Base-by-base conservation (phyloP, 2,329 filamentous ascomycete genomes). In the Aureobasidium zeae region DNA sequence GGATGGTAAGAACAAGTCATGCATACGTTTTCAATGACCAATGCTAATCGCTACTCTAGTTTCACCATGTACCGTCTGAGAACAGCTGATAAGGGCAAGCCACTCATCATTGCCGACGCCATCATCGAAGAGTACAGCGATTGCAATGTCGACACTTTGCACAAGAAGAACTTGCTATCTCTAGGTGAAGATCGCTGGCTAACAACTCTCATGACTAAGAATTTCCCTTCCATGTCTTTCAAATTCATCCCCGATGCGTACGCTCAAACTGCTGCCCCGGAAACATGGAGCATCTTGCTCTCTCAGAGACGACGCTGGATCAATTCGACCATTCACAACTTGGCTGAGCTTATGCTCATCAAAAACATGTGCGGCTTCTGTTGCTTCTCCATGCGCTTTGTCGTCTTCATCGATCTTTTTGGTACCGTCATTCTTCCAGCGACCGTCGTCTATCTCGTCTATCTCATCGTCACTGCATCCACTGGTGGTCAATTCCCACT, bases 291-390 rank as follows among this genome's bases (percentile, higher is more conserved):
- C 57, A 86, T 98, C 55, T 68, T 98, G 54, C 72, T 98, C 22
- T 98, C 91, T n/a, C 91, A 98, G 63, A 81, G 91, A 73, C 87
- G 91, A 71, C 83, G 91, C 62, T 98, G 91, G 91, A 98, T 98
- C 64, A 98, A 98, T 68, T 96, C 91, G 1, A 98, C 91, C 8
- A 83, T 98, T 49, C 91, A 98, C 72, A 98, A 98, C 62, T 65
- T 98, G 59, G 83, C 82, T 19, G 91, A 98, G 63, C 70, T 98
- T 58, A 81, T 94, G 60, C 82, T 82, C 56, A 74, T 98, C 34
- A 83, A 88, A 62, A 87, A 98, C 57, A 81, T 98, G 64, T 98
- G 91, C 60, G 91, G 91, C 53, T 98, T 98, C 78, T 98, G 91
- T 69, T 94, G 85, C 67, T 96, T 96, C 72, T 87, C 84, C 50